Evolutionary conservation across 257 asterid genomes (phyloP).

Genomic region (Plantago elongata): DNA sequence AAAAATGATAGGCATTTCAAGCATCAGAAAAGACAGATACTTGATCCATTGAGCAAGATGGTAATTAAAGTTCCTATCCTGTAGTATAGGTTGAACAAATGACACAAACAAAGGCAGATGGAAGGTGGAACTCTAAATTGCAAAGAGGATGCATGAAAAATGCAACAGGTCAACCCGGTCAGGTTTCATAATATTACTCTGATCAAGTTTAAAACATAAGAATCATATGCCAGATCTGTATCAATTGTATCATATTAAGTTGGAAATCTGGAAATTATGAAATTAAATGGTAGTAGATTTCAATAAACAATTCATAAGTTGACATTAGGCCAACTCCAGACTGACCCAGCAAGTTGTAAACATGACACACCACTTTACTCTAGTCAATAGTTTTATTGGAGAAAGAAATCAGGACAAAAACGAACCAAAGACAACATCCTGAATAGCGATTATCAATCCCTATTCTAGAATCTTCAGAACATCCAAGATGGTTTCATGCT

Average conservation of each 20-base stretch:
- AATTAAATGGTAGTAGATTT: neutral
- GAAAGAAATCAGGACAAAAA: neutral
- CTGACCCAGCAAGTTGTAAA: neutral
- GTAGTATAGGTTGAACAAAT: neutral
- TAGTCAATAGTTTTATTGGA: neutral
- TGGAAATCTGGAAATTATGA: neutral
- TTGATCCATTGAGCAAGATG: neutral
- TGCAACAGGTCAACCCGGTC: neutral
- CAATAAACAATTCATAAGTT: neutral
- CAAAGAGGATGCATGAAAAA: neutral
- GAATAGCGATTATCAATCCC: too few relatives aligned
- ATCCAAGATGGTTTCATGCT: too few relatives aligned
- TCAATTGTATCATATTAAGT: neutral
- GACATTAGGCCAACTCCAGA: neutral
- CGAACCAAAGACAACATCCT: neutral
- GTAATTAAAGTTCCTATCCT: neutral
- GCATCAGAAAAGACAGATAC: neutral
- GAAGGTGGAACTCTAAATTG: neutral
- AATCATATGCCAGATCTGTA: neutral
- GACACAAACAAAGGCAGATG: neutral
- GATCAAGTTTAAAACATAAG: neutral
- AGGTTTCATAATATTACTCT: neutral
- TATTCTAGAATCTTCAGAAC: too few relatives aligned
- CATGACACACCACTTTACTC: neutral
- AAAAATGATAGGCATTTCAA: neutral